phyloP scores from a whole-genome alignment of 2,329 filamentous ascomycete species.

The Gyromitra esculenta region DNA sequence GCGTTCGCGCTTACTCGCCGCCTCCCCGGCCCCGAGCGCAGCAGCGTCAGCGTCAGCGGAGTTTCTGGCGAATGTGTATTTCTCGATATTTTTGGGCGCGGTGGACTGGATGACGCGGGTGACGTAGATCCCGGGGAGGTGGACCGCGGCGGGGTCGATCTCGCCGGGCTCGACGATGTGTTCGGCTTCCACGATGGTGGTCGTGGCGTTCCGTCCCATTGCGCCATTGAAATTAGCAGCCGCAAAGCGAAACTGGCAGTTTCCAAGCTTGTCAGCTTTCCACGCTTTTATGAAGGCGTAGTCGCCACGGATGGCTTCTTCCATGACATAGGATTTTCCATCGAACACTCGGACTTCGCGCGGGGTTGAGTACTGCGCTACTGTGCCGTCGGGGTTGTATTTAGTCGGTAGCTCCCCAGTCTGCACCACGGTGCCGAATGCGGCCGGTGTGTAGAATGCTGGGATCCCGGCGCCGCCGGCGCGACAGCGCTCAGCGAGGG shows the following conservation, averaged over 20 bases:
- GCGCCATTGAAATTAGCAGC: slow-evolving; percentile 78
- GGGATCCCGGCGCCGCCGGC: slow-evolving; percentile 80
- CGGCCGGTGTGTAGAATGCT: slow-evolving; percentile 82
- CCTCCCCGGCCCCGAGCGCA: slow-evolving; percentile 61
- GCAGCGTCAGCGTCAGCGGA: slow-evolving; percentile 61
- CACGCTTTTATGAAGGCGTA: slow-evolving; percentile 80
- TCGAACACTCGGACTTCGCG: slow-evolving; percentile 78
- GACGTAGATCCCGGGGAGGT: slow-evolving; percentile 84
- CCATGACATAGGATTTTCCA: slow-evolving; percentile 78
- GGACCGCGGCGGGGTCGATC: slow-evolving; percentile 77
- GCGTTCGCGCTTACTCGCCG: slow-evolving; percentile 70
- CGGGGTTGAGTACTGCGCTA: slow-evolving; percentile 71
- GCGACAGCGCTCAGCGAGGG: slow-evolving; percentile 75
- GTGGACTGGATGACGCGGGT: slow-evolving; percentile 81
- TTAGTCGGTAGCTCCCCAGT: slow-evolving; percentile 74
- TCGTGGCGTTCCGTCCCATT: slow-evolving; percentile 81
- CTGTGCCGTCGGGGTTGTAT: slow-evolving; percentile 68
- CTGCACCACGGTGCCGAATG: slow-evolving; percentile 73
- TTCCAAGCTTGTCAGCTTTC: slow-evolving; percentile 79
- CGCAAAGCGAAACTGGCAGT: slow-evolving; percentile 81
- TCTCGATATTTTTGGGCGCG: slow-evolving; percentile 76
- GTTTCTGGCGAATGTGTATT: slow-evolving; percentile 67
- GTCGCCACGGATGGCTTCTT: slow-evolving; percentile 78
- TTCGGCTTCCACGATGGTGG: slow-evolving; percentile 86
- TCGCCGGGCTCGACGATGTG: slow-evolving; percentile 79